Evolutionary conservation across 805 yeast genomes (phyloP).

Genomic region (Suhomyces canberraensis): DNA sequence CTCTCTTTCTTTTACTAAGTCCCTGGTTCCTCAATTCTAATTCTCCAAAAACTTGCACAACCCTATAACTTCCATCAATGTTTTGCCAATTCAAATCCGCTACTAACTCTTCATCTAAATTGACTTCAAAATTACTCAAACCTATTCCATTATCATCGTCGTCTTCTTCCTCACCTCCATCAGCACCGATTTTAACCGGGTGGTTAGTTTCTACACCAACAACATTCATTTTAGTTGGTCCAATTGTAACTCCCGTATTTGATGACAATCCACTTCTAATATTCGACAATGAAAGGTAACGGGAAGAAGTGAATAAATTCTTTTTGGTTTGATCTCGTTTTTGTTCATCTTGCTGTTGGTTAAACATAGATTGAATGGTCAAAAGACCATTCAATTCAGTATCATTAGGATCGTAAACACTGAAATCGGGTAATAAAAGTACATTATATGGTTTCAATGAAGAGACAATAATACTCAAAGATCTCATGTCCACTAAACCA

Average conservation of each 20-base stretch:
- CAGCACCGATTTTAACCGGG: conserved; percentile 44
- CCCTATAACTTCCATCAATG: conserved; percentile 73
- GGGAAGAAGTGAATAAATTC: conserved; percentile 17
- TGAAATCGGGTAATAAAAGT: conserved; percentile 50
- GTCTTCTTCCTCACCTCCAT: conserved; percentile 44
- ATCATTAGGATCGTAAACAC: conserved; percentile 17
- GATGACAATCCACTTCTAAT: conserved; percentile 28
- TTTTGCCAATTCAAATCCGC: conserved; percentile 76
- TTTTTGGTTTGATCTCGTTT: conserved; percentile 19
- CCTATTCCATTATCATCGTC: conserved; percentile 25
- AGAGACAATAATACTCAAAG: conserved; percentile 73
- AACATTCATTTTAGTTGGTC: conserved; percentile 25
- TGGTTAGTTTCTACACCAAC: conserved; percentile 35
- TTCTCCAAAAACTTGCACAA: conserved; percentile 79
- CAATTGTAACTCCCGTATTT: conserved; percentile 7
- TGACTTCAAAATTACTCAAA: conserved; percentile 50
- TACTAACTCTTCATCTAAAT: conserved; percentile 63
- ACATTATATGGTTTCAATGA: conserved; percentile 75
- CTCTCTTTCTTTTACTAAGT: conserved; percentile 15
- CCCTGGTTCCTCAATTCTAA: conserved; percentile 35
- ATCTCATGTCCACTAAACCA: conserved; percentile 81
- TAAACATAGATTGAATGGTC: conserved; percentile 25
- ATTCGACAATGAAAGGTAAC: conserved; percentile 28
- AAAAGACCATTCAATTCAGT: conserved; percentile 26
- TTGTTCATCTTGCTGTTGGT: conserved; percentile 28